These are phyloP conservation scores for Yamadazyma nakazawae DNA, from an alignment of 805 yeast species.

Conservation along the genomic window DNA sequence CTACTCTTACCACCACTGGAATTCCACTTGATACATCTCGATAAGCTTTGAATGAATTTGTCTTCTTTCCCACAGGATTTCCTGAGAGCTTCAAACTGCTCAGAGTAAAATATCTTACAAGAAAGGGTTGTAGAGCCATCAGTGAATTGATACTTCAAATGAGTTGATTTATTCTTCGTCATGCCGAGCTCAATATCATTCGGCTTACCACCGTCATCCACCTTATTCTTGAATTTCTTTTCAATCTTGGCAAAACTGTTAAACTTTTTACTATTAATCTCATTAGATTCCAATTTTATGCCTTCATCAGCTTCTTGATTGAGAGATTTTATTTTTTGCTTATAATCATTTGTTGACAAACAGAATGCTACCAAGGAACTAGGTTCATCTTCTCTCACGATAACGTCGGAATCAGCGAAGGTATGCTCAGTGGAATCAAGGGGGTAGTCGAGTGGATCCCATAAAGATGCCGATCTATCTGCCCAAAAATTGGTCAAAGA, in stretches of 20 bases:
- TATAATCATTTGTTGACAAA: constrained; percentile 78
- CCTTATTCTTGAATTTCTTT: constrained; percentile 36
- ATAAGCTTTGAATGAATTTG: constrained; percentile 79
- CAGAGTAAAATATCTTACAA: constrained; percentile 92
- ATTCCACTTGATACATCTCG: constrained; percentile 94
- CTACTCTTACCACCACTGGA: constrained; percentile 97
- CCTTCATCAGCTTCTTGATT: constrained; percentile 11
- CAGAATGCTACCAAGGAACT: constrained; percentile 93
- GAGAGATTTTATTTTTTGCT: constrained; percentile 50
- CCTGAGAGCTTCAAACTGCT: constrained; percentile 93
- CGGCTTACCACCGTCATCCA: constrained; percentile 21
- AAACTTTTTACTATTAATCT: constrained; percentile 29
- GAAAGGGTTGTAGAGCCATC: constrained; percentile 81
- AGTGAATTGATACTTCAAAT: constrained; percentile 85
- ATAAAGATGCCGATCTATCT: constrained; percentile 88
- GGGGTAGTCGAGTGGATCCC: constrained; percentile 91
- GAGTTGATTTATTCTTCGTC: constrained; percentile 82
- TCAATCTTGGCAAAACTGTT: constrained; percentile 39
- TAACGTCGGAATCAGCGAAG: constrained; percentile 89
- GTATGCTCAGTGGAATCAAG: constrained; percentile 78
- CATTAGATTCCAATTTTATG: constrained; percentile 11
- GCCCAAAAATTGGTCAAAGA: constrained; percentile 94
- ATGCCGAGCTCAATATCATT: constrained; percentile 59
- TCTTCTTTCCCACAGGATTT: constrained; percentile 75
- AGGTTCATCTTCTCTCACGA: constrained; percentile 95